Evolutionary conservation across 345 rosid species (phyloP).

Genomic region (Ricinus communis): DNA sequence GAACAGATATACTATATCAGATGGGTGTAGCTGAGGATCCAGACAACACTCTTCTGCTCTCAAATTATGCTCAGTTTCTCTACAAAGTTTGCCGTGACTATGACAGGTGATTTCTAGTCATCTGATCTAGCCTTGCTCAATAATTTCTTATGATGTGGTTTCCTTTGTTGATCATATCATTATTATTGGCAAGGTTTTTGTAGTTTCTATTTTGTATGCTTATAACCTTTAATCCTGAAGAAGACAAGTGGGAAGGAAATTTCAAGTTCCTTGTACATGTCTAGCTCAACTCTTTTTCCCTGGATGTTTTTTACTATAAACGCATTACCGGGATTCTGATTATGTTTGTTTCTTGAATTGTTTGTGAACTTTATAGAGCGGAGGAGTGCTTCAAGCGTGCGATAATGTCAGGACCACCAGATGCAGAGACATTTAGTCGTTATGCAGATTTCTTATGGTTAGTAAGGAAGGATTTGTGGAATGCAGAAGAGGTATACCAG

Average conservation of each 20-base stretch:
- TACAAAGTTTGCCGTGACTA: conserved; percentile 49
- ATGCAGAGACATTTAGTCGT: conserved; percentile 55
- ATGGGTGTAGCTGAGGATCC: conserved; percentile 62
- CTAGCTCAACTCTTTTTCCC: too few relatives aligned
- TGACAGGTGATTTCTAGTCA: conserved; percentile 46
- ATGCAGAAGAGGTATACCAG: conserved; percentile 69
- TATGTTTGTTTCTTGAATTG: not conserved
- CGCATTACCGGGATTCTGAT: not conserved
- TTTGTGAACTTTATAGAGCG: conserved; percentile 39
- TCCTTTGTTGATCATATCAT: too few relatives aligned
- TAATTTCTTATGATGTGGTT: not conserved
- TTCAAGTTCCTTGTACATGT: too few relatives aligned
- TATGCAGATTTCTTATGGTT: conserved; percentile 75
- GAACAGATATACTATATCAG: conserved; percentile 59
- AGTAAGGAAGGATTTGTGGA: conserved; percentile 62
- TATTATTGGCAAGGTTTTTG: too few relatives aligned
- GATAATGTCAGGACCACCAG: conserved; percentile 44
- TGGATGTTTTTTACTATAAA: too few relatives aligned
- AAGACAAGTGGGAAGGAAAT: too few relatives aligned
- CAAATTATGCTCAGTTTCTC: conserved; percentile 77
- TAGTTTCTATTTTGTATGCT: too few relatives aligned
- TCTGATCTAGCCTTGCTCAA: not conserved
- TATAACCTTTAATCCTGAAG: too few relatives aligned
- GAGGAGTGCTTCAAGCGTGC: conserved; percentile 76
- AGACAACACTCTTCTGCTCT: conserved; percentile 48